Percentiles rank a stretch among this genome's conserved stretches.
phyloP scores from a whole-genome alignment of 2,329 filamentous ascomycete genomes.

The Whalleya microplaca region DNA sequence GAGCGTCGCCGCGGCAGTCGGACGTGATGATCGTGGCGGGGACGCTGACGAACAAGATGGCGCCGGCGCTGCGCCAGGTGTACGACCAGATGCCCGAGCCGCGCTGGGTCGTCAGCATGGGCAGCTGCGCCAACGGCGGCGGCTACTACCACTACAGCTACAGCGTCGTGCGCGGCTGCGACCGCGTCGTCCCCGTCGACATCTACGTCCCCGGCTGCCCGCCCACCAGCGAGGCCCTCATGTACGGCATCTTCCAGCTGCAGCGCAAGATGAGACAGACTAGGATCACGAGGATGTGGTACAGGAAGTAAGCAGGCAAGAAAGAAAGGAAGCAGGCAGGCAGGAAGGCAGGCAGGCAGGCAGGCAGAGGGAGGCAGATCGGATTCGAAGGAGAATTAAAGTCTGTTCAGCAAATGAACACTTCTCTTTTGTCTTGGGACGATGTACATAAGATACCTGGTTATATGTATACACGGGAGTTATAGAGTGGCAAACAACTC shows the following conservation, averaged over 20 bases:
- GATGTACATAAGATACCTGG: conserved; percentile 28
- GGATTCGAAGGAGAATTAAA: conserved; percentile 1
- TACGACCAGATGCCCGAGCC: conserved; percentile 97
- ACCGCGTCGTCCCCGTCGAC: conserved; percentile 78
- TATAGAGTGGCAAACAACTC: conserved; percentile 15
- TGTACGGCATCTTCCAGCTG: conserved; percentile 74
- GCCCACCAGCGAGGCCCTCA: conserved; percentile 63
- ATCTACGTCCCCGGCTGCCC: conserved; percentile 79
- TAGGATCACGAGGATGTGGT: conserved; percentile 60
- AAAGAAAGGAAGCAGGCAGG: not conserved
- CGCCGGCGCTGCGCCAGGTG: conserved; percentile 83
- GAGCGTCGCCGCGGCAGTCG: conserved; percentile 82
- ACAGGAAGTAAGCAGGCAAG: conserved; percentile 50
- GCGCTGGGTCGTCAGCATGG: conserved; percentile 84
- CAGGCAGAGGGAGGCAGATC: not conserved
- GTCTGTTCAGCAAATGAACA: conserved; percentile 4
- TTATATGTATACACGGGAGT: conserved; percentile 21
- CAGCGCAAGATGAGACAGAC: conserved; percentile 75
- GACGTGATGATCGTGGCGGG: conserved; percentile 95
- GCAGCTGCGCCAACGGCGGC: conserved; percentile 81
- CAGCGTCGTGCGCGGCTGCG: conserved; percentile 74
- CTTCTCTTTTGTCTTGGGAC: conserved; percentile 30
- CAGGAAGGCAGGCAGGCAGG: conserved; percentile 1
- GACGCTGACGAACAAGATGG: conserved; percentile 96
- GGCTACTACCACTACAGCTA: conserved; percentile 90